These are phyloP conservation scores for Berberis thunbergii DNA, from an alignment of 164 flowering plant genomes.

Conservation along the genomic window DNA sequence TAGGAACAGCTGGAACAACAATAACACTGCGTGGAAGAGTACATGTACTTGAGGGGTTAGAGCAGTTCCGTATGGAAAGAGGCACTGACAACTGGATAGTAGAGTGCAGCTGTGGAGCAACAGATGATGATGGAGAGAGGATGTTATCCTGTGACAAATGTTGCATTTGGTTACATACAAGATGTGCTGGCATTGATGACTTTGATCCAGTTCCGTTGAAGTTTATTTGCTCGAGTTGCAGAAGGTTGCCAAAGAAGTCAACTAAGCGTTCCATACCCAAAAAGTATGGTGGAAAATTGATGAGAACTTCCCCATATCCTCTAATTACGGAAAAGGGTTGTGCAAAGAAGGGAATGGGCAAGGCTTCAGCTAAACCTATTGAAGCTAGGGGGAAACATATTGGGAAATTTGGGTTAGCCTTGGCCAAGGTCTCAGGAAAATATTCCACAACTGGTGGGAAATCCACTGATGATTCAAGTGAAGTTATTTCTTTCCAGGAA, in stretches of 20 bases:
- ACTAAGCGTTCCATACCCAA: background rate
- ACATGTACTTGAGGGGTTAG: slow-evolving; percentile 23
- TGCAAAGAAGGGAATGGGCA: too few species aligned
- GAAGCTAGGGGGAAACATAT: too few species aligned
- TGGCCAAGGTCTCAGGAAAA: background rate
- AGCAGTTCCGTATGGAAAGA: slow-evolving; percentile 58
- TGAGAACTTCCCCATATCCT: too few species aligned
- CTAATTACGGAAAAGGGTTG: too few species aligned
- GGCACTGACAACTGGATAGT: slow-evolving; percentile 73
- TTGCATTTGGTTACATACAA: slow-evolving; percentile 79
- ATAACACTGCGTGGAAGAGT: slow-evolving; percentile 42
- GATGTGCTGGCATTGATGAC: slow-evolving; percentile 60
- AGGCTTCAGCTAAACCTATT: too few species aligned
- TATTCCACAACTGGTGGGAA: background rate
- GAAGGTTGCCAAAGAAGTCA: background rate
- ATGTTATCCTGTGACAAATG: slow-evolving; percentile 81
- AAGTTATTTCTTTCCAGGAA: too few species aligned
- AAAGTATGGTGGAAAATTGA: too few species aligned
- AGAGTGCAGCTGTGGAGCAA: slow-evolving; percentile 71
- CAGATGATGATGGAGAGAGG: slow-evolving; percentile 87
- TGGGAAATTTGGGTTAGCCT: too few species aligned
- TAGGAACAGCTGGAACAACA: slow-evolving; percentile 20
- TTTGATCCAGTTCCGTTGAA: slow-evolving; percentile 42
- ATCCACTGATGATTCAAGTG: background rate
- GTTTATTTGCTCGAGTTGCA: slow-evolving; percentile 47